Percentiles rank a stretch among this genome's conserved stretches.
Conservation (phyloP, 176 grass and related monocot genomes). For the Ensete ventricosum region DNA sequence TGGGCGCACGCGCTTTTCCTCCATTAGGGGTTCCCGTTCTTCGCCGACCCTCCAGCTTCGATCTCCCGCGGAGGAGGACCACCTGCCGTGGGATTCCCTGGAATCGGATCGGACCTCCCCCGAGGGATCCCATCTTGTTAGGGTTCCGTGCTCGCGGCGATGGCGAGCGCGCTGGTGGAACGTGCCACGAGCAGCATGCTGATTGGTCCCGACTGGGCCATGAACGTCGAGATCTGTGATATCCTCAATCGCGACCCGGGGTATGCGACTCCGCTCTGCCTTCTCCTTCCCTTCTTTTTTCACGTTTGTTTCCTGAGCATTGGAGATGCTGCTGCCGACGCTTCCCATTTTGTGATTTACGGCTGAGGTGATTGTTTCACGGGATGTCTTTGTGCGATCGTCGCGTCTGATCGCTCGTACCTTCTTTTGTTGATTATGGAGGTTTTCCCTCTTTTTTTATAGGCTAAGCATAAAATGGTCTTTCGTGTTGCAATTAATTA, state of each 20-base stretch:
- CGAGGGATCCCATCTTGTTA: background rate
- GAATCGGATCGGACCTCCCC: too few relatives aligned
- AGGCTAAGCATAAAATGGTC: background rate
- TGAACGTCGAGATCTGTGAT: conserved; percentile 96
- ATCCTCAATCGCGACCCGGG: conserved; percentile 55
- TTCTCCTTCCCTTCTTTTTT: background rate
- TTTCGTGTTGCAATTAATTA: background rate
- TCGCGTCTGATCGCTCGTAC: background rate
- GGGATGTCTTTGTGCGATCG: background rate
- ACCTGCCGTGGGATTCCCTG: background rate
- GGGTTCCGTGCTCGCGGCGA: background rate
- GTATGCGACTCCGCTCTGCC: conserved; percentile 22
- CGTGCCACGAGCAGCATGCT: conserved; percentile 66
- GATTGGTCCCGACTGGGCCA: conserved; percentile 75
- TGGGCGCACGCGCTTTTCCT: background rate
- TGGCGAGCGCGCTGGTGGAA: conserved; percentile 35
- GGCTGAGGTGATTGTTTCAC: background rate
- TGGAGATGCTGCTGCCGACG: too few relatives aligned
- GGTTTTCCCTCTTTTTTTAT: background rate
- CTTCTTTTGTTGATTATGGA: background rate
- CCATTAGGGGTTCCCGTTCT: conserved; percentile 1
- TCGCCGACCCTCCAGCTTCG: background rate
- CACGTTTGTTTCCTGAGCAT: background rate
- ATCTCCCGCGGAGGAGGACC: background rate
- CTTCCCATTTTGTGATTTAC: background rate